These are phyloP conservation scores for Kodamaea jinghongensis DNA, from an alignment of 805 yeast species.

Conservation along the genomic window DNA sequence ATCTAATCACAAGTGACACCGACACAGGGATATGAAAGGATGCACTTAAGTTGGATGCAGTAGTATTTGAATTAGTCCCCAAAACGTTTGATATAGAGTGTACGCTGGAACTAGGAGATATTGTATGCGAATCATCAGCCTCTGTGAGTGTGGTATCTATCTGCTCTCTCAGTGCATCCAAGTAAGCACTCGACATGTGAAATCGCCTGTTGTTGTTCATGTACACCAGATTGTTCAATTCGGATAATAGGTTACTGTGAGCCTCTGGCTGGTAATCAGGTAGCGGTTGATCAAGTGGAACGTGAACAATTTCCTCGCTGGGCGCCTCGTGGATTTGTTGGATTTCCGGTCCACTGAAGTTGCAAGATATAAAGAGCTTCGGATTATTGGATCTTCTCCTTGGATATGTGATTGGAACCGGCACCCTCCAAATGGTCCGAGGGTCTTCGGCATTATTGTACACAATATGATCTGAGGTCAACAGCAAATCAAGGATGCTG, in stretches of 20 bases:
- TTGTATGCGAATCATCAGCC: neutral
- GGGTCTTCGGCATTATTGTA: conserved; percentile 11
- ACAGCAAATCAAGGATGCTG: conserved; percentile 10
- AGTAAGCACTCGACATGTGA: conserved; percentile 8
- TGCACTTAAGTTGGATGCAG: conserved; percentile 10
- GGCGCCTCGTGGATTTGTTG: conserved; percentile 4
- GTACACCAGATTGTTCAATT: conserved; percentile 14
- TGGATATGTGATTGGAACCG: conserved; percentile 29
- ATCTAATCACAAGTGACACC: conserved; percentile 42
- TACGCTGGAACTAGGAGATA: neutral
- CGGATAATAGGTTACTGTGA: conserved; percentile 15
- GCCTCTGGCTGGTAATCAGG: conserved; percentile 19
- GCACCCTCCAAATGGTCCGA: conserved; percentile 28
- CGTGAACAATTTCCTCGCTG: neutral
- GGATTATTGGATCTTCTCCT: conserved; percentile 28
- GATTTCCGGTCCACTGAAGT: conserved; percentile 13
- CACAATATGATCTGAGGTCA: conserved; percentile 12
- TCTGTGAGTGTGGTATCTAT: neutral
- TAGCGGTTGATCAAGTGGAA: conserved; percentile 9
- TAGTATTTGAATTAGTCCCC: neutral
- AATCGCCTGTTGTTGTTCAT: conserved; percentile 1
- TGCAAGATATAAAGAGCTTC: conserved; percentile 20
- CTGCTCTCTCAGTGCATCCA: conserved; percentile 4
- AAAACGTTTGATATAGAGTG: neutral
- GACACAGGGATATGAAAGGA: conserved; percentile 25